Evolutionary conservation across 2,329 filamentous ascomycete genomes (phyloP).

Genomic region (Hansfordia pulvinata): DNA sequence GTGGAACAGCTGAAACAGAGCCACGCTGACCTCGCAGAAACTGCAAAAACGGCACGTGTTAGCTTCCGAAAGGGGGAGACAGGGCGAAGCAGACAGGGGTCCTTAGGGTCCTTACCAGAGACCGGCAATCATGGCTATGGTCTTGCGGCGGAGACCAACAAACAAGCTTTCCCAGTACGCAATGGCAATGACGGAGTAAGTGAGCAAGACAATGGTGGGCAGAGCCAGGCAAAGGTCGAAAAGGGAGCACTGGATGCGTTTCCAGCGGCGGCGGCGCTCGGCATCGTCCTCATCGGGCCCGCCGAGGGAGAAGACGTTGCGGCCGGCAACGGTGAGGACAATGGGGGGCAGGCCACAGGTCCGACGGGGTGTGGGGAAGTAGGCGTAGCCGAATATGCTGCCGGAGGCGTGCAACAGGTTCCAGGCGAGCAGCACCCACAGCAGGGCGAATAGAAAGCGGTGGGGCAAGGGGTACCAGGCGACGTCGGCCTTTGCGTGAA

Average conservation of each 20-base stretch:
- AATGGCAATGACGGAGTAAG: slow-evolving; percentile 14
- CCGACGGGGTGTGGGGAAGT: slow-evolving; percentile 12
- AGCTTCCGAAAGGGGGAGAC: neutral
- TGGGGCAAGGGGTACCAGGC: slow-evolving; percentile 14
- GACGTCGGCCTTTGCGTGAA: slow-evolving; percentile 11
- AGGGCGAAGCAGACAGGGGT: no score
- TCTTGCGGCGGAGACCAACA: slow-evolving; percentile 12
- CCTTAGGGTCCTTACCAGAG: slow-evolving; percentile 9
- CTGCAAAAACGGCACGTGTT: slow-evolving; percentile 2
- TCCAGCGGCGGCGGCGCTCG: slow-evolving; percentile 9
- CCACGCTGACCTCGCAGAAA: slow-evolving; percentile 10
- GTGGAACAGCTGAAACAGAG: slow-evolving; percentile 13
- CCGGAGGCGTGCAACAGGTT: slow-evolving; percentile 9
- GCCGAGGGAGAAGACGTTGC: slow-evolving; percentile 11
- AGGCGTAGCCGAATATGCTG: slow-evolving; percentile 11
- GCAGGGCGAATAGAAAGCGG: slow-evolving; percentile 12
- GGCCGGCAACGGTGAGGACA: slow-evolving; percentile 9
- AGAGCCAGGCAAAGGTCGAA: slow-evolving; percentile 11
- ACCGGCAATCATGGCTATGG: slow-evolving; percentile 12
- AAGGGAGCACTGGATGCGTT: slow-evolving; percentile 10
- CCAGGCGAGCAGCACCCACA: slow-evolving; percentile 12
- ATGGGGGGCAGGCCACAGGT: slow-evolving; percentile 12
- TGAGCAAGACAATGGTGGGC: slow-evolving; percentile 10
- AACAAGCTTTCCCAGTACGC: slow-evolving; percentile 14
- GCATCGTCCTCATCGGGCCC: slow-evolving; percentile 12